Base-by-base conservation (phyloP, 1,284 basidiomycete genomes). In the Meripilus lineatus region DNA sequence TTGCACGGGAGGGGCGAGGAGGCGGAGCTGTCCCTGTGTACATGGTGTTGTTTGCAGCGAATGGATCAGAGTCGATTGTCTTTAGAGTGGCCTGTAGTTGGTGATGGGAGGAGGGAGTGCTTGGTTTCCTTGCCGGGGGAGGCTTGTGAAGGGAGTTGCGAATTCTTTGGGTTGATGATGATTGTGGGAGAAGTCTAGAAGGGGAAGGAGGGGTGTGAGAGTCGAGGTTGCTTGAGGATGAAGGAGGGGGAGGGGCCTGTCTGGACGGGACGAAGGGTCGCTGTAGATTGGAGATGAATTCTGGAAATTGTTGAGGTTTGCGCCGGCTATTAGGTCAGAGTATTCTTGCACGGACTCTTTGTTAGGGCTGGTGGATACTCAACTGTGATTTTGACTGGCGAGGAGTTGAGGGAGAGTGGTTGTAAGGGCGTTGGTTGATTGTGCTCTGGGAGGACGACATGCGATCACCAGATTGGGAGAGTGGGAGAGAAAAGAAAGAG, bases 1-100 rank as follows among this genome's bases (percentile, higher is more conserved):
- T 90, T 47, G 83, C 84, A 48, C 87, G 75, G 38, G 86, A 88
- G 2, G 87, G 87, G 38, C 87, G 75, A 4, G 83, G 81, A 14
- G 87, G 86, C 2, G 85, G 78, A 3, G 71, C 62, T 20, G 68
- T 61, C 50, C 56, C 56, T 58, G 67, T 63, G 55, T 65, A 70
- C 63, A 67, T 49, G 35, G 56, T 36, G 55, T 46, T 56, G 44
- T 57, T 62, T 24, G 68, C 65, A 21, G 79, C 77, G 55, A 84
- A 83, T 5, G 82, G 80, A 63, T 85, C 81, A 58, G 65, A 61
- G 51, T 77, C 71, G 45, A 69, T 53, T 48, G 60, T 61, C 65
- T 51, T 61, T 59, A 32, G 58, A 30, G 37, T 43, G n/a, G 42
- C 21, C 14, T 43, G 22, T 17, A 22, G 4, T 5, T 37, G 18